phyloP scores from a whole-genome alignment of 495 filamentous ascomycete species.

The Opeltia flavorubescens region DNA sequence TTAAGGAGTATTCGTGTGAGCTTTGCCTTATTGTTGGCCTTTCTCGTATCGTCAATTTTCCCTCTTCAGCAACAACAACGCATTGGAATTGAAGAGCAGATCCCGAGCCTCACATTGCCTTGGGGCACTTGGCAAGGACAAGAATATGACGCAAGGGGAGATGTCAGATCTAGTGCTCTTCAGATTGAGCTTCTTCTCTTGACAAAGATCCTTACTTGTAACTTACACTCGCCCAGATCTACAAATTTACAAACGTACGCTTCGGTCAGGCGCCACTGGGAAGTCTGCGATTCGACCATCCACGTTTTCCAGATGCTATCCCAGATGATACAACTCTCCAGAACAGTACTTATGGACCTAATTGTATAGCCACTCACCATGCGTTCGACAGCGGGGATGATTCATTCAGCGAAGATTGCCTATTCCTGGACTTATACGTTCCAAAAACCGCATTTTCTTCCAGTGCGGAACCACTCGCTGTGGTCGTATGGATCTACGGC shows the following conservation, averaged over 20 bases:
- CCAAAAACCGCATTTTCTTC: slow-evolving; percentile 13
- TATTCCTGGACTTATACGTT: slow-evolving; percentile 23
- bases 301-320: background rate
- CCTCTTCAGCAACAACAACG: no score
- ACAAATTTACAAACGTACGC: slow-evolving; percentile 8
- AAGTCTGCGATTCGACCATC: background rate
- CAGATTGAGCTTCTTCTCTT: background rate
- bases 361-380: background rate
- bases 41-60: no score
- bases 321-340: background rate
- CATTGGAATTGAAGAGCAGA: no score
- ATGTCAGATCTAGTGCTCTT: background rate
- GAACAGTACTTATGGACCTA: background rate
- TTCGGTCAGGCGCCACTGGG: slow-evolving; percentile 4
- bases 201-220: background rate
- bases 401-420: slow-evolving; percentile 20
- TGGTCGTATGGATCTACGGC: slow-evolving; percentile 34
- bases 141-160: background rate
- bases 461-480: slow-evolving; percentile 15
- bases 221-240: background rate
- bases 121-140: background rate
- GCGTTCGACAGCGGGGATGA: background rate
- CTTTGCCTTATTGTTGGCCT: no score
- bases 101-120: background rate
- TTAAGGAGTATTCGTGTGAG: no score